A percentile compares a stretch with the other conserved stretches of the same genome.
Evolutionary conservation across 2,329 filamentous ascomycete species (phyloP).

Genomic region (Pyrenochaeta sp.): DNA sequence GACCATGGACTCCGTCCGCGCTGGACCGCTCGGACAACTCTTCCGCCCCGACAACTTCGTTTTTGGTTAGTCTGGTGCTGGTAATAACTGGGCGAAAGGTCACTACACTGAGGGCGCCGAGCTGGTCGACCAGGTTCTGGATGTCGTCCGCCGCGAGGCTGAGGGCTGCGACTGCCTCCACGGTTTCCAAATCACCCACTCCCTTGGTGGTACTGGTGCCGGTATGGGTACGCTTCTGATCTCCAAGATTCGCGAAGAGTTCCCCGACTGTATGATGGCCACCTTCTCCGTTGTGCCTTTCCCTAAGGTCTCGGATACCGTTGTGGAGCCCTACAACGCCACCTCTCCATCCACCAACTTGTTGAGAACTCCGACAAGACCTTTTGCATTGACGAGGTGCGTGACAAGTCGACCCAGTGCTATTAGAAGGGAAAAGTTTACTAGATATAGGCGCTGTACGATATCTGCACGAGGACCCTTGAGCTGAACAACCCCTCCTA

Average conservation of each 20-base stretch:
- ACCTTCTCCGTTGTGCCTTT: conserved; percentile 99
- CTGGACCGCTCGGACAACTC: conserved; percentile 96
- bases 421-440: no score
- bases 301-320: conserved; percentile 99
- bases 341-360: conserved; percentile 99
- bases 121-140: conserved; percentile 96
- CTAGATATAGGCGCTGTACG: conserved; percentile 79
- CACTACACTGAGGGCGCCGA: conserved; percentile 99
- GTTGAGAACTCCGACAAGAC: conserved; percentile 99
- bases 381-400: conserved; percentile 98
- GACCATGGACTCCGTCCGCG: conserved; percentile 99
- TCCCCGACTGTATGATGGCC: conserved; percentile 99
- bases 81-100: conserved; percentile 99
- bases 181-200: conserved; percentile 99
- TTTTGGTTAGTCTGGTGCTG: conserved; percentile 98
- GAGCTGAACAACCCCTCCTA: conserved; percentile 99
- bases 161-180: conserved; percentile 99
- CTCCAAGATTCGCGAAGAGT: conserved; percentile 99
- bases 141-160: conserved; percentile 98
- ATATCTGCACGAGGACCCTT: conserved; percentile 99
- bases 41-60: conserved; percentile 99
- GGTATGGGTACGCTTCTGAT: conserved; percentile 99
- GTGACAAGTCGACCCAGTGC: neutral
- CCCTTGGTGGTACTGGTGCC: conserved; percentile 98
- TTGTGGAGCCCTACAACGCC: conserved; percentile 99